These are phyloP conservation scores for Cairneyella variabilis DNA, from an alignment of 495 filamentous ascomycete species.

Conservation along the genomic window DNA sequence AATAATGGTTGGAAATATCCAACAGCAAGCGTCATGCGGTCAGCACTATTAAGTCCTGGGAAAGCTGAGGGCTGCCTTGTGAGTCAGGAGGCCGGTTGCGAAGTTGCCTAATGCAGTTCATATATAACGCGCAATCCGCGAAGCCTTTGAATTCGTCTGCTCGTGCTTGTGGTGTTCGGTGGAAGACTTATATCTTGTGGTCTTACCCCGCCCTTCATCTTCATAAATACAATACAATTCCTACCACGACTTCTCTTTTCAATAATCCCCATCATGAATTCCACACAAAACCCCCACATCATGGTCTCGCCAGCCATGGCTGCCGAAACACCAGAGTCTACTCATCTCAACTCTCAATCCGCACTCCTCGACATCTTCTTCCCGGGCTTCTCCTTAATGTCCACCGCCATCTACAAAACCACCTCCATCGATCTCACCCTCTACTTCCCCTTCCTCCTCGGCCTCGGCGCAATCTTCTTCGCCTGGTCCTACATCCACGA, in stretches of 20 bases:
- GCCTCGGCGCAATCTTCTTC: slow-evolving; percentile 45
- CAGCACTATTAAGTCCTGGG: neutral
- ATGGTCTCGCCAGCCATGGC: neutral
- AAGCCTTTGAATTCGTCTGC: neutral
- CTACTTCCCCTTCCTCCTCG: slow-evolving; percentile 61
- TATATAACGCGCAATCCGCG: slow-evolving; percentile 6
- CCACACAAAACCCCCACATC: neutral
- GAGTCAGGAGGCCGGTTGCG: neutral
- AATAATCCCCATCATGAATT: slow-evolving; percentile 14
- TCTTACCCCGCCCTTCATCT: neutral
- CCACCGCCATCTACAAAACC: slow-evolving; percentile 52
- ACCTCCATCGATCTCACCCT: slow-evolving; percentile 66
- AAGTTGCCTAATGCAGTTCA: neutral
- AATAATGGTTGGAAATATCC: too few relatives aligned
- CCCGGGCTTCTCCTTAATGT: slow-evolving; percentile 25
- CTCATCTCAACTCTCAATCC: slow-evolving; percentile 13
- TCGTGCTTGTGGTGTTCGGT: neutral
- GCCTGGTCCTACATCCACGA: slow-evolving; percentile 45
- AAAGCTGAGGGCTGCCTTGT: slow-evolving; percentile 1
- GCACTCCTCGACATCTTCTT: slow-evolving; percentile 24
- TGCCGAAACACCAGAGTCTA: neutral
- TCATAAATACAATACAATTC: neutral
- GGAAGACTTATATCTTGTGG: neutral
- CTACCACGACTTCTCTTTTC: neutral
- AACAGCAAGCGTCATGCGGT: slow-evolving; percentile 13